Evolutionary conservation across 176 grass and related monocot species (phyloP), one percentile per base, ranked within the genome.

Genomic region (Rhynchospora pubera): DNA sequence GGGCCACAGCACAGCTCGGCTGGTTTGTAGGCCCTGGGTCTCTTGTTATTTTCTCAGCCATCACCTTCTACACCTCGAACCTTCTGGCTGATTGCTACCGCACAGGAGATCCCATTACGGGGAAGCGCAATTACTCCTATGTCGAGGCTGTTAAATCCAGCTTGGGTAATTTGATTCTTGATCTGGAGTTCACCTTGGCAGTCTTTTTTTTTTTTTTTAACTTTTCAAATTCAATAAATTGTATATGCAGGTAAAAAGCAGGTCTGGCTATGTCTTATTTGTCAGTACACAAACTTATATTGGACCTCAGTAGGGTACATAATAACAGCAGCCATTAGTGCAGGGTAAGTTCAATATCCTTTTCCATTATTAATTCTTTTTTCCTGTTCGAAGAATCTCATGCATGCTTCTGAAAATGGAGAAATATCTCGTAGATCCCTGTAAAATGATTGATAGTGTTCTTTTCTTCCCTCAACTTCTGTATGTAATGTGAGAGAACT

Each of bases 71-170:
- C 87, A 94, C 95, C 68, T 97, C 95, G 5, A 80, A 80, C 9
- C 92, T 97, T 5, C 95, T 97, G 0, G 85, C 92, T 3, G 92
- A 97, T 79, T 94, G 92, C 88, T 97, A 97, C 88, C 83, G 95
- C 62, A 71, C 90, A 9, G 89, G 79, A 1, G 84, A 97, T 87
- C 81, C 82, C 2, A 32, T 62, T 73, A 62, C 60, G 0, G 95
- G 92, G 47, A 94, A 89, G 83, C 86, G 92, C 60, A 97, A 94
- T 83, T 87, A 91, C 88, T 92, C 90, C 32, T 97, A 97, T 77
- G 89, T 94, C 77, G 87, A 89, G 57, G 90, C 95, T 21, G 95
- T 94, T 19, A 93, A 89, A 30, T 77, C 92, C 3, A 88, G 90
- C 79, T 48, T 97, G 64, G 92, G 95, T 93, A 79, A 67, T 60